Conservation (phyloP, 345 rosid species). For the Brassica nigra region DNA sequence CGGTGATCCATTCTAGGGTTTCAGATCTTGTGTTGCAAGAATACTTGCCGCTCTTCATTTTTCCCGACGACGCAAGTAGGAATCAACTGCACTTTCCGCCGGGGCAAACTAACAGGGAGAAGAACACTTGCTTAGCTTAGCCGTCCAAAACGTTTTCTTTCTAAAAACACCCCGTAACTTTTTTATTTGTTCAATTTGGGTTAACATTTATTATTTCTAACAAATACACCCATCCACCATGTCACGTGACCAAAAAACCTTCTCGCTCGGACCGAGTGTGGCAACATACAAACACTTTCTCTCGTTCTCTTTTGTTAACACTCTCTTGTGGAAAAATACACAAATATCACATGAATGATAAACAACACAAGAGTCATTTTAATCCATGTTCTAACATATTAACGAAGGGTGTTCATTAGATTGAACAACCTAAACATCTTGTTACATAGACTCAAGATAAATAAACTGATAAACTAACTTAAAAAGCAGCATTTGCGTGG, state of each 20-base stretch:
- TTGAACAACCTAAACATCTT: background rate
- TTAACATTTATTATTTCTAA: background rate
- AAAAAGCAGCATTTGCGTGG: constrained; percentile 1
- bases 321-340: background rate
- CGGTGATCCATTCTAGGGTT: constrained; percentile 74
- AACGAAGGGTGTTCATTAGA: background rate
- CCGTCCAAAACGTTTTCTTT: background rate
- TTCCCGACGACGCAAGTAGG: constrained; percentile 8
- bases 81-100: constrained; percentile 20
- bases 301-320: background rate
- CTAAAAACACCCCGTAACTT: background rate
- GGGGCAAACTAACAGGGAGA: constrained; percentile 2
- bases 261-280: background rate
- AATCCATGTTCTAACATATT: background rate
- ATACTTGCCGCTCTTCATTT: constrained; percentile 44
- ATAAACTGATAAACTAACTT: background rate
- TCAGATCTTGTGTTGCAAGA: constrained; percentile 63
- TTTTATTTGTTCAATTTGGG: background rate
- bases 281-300: background rate
- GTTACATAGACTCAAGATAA: background rate
- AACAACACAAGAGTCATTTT: background rate
- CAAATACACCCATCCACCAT: background rate
- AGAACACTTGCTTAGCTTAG: background rate
- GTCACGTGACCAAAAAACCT: constrained; percentile 4
- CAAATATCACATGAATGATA: background rate